These are phyloP conservation scores for Cystobasidiopsis lactophilus DNA, from an alignment of 768 basidiomycete species.

Conservation along the genomic window DNA sequence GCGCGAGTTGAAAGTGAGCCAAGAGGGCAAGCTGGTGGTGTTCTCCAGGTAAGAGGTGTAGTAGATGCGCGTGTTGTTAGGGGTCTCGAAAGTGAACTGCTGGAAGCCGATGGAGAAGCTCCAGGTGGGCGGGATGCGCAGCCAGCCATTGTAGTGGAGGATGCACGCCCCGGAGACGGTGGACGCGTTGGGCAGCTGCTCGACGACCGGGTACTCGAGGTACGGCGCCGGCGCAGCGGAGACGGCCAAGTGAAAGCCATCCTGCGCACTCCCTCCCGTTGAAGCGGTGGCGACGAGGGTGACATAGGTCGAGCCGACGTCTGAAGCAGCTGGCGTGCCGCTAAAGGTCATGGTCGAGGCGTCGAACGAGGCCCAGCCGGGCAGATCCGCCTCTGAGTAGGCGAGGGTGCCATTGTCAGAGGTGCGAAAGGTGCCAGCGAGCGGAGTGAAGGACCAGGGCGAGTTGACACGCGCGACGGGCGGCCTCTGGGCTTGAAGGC, in stretches of 20 bases:
- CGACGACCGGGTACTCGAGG: constrained; percentile 22
- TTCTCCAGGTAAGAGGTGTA: constrained; percentile 45
- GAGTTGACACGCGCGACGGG: constrained; percentile 46
- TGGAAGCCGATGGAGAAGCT: constrained; percentile 75
- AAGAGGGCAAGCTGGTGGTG: constrained; percentile 48
- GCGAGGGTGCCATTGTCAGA: constrained; percentile 24
- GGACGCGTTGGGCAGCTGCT: constrained; percentile 25
- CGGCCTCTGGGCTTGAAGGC: constrained; percentile 52
- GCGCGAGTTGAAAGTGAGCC: constrained; percentile 47
- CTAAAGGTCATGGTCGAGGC: constrained; percentile 36
- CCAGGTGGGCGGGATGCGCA: constrained; percentile 61
- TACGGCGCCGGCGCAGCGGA: constrained; percentile 38
- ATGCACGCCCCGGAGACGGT: constrained; percentile 14
- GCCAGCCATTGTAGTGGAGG: constrained; percentile 22
- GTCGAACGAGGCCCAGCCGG: constrained; percentile 60
- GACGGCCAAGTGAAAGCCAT: constrained; percentile 30
- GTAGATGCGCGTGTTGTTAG: constrained; percentile 29
- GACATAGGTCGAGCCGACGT: constrained; percentile 42
- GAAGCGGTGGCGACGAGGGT: constrained; percentile 36
- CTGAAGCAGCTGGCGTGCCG: constrained; percentile 42
- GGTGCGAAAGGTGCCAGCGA: constrained; percentile 38
- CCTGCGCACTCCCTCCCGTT: constrained; percentile 28
- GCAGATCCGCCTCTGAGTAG: constrained; percentile 40
- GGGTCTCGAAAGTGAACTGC: constrained; percentile 37
- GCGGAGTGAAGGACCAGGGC: constrained; percentile 48